Evolutionary conservation across 148 eudicot genomes (phyloP).

Genomic region (Gaultheria prostrata): DNA sequence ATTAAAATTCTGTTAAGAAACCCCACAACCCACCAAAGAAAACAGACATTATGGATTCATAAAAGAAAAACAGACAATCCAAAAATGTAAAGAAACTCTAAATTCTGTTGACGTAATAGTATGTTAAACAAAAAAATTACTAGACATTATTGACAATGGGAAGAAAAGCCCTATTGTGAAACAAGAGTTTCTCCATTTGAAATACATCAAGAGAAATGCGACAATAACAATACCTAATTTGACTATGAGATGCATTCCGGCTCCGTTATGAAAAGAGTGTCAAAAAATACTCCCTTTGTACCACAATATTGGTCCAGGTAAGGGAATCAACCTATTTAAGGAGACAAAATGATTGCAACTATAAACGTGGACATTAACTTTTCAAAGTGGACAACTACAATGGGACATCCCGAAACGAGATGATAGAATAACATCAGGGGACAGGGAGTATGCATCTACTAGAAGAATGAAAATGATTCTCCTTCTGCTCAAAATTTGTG

Average conservation of each 20-base stretch:
- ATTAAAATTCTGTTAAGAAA: background rate
- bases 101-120: background rate
- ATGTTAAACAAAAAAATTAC: background rate
- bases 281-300: background rate
- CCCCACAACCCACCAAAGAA: background rate
- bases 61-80: background rate
- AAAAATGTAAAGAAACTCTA: background rate
- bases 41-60: background rate
- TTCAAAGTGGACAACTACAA: background rate
- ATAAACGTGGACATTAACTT: background rate
- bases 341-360: background rate
- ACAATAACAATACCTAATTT: background rate
- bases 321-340: background rate
- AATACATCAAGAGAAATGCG: background rate
- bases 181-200: conserved; percentile 2
- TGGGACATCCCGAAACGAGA: background rate
- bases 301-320: background rate
- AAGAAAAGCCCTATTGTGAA: background rate
- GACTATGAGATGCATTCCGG: background rate
- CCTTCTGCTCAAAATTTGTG: background rate
- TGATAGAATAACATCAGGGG: background rate
- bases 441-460: background rate
- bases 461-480: background rate
- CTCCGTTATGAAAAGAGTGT: background rate
- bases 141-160: background rate